These are phyloP conservation scores for Diaporthe velutina DNA, from an alignment of 2,329 filamentous ascomycete genomes.

Conservation along the genomic window DNA sequence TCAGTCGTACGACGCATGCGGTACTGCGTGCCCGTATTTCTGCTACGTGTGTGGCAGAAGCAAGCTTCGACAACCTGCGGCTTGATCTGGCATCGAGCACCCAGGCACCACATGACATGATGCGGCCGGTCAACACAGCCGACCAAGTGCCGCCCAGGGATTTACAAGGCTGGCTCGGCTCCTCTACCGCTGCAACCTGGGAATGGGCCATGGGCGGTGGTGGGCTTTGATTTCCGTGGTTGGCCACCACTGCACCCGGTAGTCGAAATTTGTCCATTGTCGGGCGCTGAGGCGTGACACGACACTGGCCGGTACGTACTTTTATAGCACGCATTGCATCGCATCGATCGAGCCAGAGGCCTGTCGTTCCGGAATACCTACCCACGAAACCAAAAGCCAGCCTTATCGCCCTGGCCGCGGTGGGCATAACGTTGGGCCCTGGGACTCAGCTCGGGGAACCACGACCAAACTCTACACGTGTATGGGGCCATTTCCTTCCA, in stretches of 20 bases:
- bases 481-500: background rate
- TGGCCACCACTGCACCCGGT: background rate
- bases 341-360: constrained; percentile 23
- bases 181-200: background rate
- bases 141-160: background rate
- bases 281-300: background rate
- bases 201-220: background rate
- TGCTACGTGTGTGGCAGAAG: background rate
- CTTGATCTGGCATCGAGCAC: constrained; percentile 17
- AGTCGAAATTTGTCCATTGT: background rate
- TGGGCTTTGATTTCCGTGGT: background rate
- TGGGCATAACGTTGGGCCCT: constrained; percentile 30
- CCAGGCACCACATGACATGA: constrained; percentile 15
- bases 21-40: background rate
- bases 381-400: constrained; percentile 31
- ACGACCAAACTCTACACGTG: constrained; percentile 3
- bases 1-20: background rate
- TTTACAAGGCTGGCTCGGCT: constrained; percentile 13
- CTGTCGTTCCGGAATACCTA: constrained; percentile 9
- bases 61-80: constrained; percentile 15
- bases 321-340: background rate
- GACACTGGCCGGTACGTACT: background rate
- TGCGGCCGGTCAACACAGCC: constrained; percentile 5
- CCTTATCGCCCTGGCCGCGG: constrained; percentile 20
- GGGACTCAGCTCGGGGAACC: constrained; percentile 24